phyloP scores from a whole-genome alignment of 768 basidiomycete species.

The Baorangia bicolor region DNA sequence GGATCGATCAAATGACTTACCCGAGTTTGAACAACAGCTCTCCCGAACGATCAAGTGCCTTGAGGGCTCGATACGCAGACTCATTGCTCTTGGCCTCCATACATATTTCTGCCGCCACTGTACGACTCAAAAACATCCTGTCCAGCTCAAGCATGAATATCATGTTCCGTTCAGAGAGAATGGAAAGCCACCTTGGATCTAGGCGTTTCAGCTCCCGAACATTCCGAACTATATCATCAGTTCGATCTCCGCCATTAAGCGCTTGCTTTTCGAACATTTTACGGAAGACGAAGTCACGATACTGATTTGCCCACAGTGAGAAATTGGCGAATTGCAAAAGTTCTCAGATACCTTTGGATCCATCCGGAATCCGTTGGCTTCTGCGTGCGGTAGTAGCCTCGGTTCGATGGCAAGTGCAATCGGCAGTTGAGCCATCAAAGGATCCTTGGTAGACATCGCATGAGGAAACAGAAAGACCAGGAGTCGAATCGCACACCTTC shows the following conservation, averaged over 20 bases:
- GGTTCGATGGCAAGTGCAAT: constrained; percentile 77
- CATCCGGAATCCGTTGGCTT: constrained; percentile 74
- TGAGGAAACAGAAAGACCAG: constrained; percentile 4
- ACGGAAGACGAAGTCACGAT: constrained; percentile 83
- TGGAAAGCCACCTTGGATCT: constrained; percentile 55
- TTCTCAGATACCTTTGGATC: constrained; percentile 59
- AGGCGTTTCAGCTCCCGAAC: constrained; percentile 70
- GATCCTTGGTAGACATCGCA: constrained; percentile 48
- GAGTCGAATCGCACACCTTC: constrained; percentile 44
- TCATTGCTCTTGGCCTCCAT: constrained; percentile 79
- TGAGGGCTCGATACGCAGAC: constrained; percentile 65
- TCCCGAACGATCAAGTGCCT: constrained; percentile 61
- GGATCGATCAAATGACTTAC: constrained; percentile 39
- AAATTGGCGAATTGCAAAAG: not conserved
- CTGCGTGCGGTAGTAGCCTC: constrained; percentile 66
- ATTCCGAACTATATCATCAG: constrained; percentile 65
- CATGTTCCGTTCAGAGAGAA: not conserved
- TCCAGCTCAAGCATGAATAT: constrained; percentile 2
- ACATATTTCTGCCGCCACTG: constrained; percentile 80
- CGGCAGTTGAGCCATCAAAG: constrained; percentile 75
- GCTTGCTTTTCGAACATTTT: constrained; percentile 73
- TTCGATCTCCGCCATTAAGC: constrained; percentile 48
- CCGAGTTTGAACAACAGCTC: constrained; percentile 66
- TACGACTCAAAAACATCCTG: constrained; percentile 82
- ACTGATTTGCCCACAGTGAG: constrained; percentile 40